These are phyloP conservation scores for Penicillium nordicum DNA, from an alignment of 2,329 filamentous ascomycete genomes.

Conservation along the genomic window DNA sequence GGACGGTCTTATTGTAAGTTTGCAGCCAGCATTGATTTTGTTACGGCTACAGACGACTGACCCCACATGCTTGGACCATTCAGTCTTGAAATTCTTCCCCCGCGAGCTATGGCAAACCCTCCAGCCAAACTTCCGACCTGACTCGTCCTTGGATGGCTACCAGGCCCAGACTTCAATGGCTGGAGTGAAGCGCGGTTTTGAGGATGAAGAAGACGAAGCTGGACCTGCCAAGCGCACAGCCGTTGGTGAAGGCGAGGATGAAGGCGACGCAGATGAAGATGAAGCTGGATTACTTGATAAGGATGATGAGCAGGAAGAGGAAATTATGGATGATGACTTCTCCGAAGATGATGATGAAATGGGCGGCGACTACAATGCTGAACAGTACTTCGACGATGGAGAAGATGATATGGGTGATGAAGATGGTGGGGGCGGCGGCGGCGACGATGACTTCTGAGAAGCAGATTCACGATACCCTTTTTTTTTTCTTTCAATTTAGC, in stretches of 20 bases:
- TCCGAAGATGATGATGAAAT: slow-evolving; percentile 59
- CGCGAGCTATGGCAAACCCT: slow-evolving; percentile 56
- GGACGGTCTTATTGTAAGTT: slow-evolving; percentile 53
- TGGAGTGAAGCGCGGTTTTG: slow-evolving; percentile 39
- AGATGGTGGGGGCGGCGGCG: slow-evolving; percentile 50
- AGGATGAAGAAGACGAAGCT: slow-evolving; percentile 46
- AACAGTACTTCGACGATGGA: slow-evolving; percentile 62
- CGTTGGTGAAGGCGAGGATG: slow-evolving; percentile 31
- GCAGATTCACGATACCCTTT: slow-evolving; percentile 31
- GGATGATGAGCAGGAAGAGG: slow-evolving; percentile 47
- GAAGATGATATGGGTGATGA: slow-evolving; percentile 55
- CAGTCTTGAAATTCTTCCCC: slow-evolving; percentile 58
- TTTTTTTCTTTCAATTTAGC: slow-evolving; percentile 14
- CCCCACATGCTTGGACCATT: neutral
- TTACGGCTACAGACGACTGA: neutral
- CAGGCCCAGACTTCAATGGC: slow-evolving; percentile 17
- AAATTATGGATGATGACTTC: slow-evolving; percentile 56
- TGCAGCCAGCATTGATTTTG: neutral
- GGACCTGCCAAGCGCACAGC: slow-evolving; percentile 33
- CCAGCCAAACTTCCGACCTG: slow-evolving; percentile 45
- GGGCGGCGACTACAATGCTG: slow-evolving; percentile 61
- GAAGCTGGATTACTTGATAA: slow-evolving; percentile 34
- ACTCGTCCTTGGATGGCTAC: slow-evolving; percentile 31
- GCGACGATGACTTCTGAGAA: slow-evolving; percentile 43
- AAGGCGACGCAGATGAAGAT: slow-evolving; percentile 27